Percentiles rank a stretch among this genome's conserved stretches.
Evolutionary conservation across 441 rosid genomes (phyloP).

Genomic region (Syzygium syzygioides): DNA sequence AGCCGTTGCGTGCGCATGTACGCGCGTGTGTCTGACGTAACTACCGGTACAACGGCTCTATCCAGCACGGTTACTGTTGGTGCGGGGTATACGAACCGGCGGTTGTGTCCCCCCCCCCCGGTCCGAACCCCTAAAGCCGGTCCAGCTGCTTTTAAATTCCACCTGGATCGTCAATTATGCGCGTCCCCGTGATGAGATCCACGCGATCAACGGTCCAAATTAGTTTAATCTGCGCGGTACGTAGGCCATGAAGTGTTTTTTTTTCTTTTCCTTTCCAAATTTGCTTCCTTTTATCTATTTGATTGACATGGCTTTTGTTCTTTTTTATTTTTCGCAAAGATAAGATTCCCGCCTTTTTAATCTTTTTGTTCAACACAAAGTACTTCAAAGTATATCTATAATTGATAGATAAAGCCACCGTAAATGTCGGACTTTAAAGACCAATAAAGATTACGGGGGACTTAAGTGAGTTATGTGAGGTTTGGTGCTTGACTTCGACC

Average conservation of each 20-base stretch:
- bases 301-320: background rate
- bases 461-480: background rate
- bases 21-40: background rate
- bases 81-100: background rate
- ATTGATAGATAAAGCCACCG: background rate
- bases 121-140: background rate
- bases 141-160: background rate
- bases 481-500: no score
- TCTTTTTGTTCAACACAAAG: background rate
- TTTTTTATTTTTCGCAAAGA: background rate
- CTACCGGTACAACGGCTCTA: background rate
- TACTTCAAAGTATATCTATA: background rate
- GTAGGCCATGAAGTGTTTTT: background rate
- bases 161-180: background rate
- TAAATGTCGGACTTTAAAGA: background rate
- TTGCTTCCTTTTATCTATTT: background rate
- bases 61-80: background rate
- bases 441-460: background rate
- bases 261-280: background rate
- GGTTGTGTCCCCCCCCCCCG: background rate
- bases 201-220: background rate
- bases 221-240: background rate
- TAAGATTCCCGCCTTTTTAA: background rate
- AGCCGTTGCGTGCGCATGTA: background rate
- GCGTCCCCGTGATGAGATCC: accelerated